Base-by-base conservation (phyloP, 176 grass and related monocot genomes). In the Juncus effusus region DNA sequence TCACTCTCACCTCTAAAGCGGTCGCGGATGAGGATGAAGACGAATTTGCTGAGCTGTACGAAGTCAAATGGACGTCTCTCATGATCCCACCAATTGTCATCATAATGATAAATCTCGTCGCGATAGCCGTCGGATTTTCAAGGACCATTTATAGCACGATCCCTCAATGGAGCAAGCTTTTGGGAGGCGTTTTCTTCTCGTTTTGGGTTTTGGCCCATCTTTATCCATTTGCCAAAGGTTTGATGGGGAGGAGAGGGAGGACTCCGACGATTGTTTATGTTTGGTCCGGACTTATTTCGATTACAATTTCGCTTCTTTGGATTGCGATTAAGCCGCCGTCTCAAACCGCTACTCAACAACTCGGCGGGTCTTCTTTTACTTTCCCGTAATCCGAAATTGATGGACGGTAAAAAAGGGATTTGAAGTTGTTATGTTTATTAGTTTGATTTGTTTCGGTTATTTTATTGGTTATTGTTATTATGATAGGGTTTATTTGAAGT, bases 171-270 rank as follows among this genome's bases (percentile, higher is more conserved):
- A 99, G 88, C 78, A 93, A 99, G 76, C 88, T 99, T 60, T 80
- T 99, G 40, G 94, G 94, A 36, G 94, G 94, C 15, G 88, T 99
- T 38, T 99, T 99, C 56, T 99, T 99, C 78, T 88, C 88, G 73
- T 90, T 99, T 69, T 99, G 94, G 94, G 94, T 99, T 70, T 74
- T 99, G 11, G 94, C 88, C 7, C 94, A 99, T 82, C 60, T 99
- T 38, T 99, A 99, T 67, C 94, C 94, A 6, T 99, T 99, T 51
- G 94, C 94, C 8, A 99, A 99, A 72, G 94, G 94, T 11, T 78
- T 97, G 62, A 97, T 97, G 94, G 94, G 88, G 40, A 86, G 94
- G 49, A 89, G 94, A 75, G 94, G 94, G 36, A 88, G 94, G 73
- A 97, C 88, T 40, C 94, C 94, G 4, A 97, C 88, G 65, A 92